Percentiles rank a stretch among this genome's conserved stretches.
Evolutionary conservation across 78 protist genomes (phyloP).

Genomic region (Acrasis kona): DNA sequence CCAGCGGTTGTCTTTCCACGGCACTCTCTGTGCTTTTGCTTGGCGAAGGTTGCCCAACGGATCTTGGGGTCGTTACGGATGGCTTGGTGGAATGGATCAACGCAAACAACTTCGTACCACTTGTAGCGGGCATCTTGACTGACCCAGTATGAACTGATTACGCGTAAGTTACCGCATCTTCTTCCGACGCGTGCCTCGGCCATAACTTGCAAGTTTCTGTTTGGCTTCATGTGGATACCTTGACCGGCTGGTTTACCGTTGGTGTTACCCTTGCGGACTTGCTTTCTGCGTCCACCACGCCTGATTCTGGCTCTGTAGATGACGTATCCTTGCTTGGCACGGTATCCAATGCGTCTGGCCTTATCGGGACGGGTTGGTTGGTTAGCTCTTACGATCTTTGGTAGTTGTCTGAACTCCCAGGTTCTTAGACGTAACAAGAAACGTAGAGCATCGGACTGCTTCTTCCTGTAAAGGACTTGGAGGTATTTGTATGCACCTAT

Average conservation of each 20-base stretch:
- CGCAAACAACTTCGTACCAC: slow-evolving; percentile 96
- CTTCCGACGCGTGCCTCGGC: slow-evolving; percentile 98
- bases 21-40: slow-evolving; percentile 70
- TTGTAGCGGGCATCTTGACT: slow-evolving; percentile 90
- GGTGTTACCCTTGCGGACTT: slow-evolving; percentile 70
- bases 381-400: slow-evolving; percentile 82
- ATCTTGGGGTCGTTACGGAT: slow-evolving; percentile 95
- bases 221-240: slow-evolving; percentile 87
- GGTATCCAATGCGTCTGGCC: slow-evolving; percentile 98
- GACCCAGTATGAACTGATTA: slow-evolving; percentile 99
- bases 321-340: slow-evolving; percentile 93
- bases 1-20: slow-evolving; percentile 99
- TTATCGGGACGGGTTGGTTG: slow-evolving; percentile 98
- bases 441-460: slow-evolving; percentile 96
- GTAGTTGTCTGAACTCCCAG: slow-evolving; percentile 98
- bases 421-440: slow-evolving; percentile 93
- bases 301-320: slow-evolving; percentile 75
- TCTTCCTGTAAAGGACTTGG: slow-evolving; percentile 90
- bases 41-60: slow-evolving; percentile 95
- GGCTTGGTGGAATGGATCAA: slow-evolving; percentile 92
- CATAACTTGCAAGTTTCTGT: slow-evolving; percentile 61
- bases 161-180: slow-evolving; percentile 85
- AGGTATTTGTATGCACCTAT: slow-evolving; percentile 96
- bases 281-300: slow-evolving; percentile 96
- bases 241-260: slow-evolving; percentile 93